A percentile compares a stretch with the other conserved stretches of the same genome.
These are phyloP conservation scores for Penicillium paneum DNA, from an alignment of 2,329 filamentous ascomycete species.

Conservation along the genomic window DNA sequence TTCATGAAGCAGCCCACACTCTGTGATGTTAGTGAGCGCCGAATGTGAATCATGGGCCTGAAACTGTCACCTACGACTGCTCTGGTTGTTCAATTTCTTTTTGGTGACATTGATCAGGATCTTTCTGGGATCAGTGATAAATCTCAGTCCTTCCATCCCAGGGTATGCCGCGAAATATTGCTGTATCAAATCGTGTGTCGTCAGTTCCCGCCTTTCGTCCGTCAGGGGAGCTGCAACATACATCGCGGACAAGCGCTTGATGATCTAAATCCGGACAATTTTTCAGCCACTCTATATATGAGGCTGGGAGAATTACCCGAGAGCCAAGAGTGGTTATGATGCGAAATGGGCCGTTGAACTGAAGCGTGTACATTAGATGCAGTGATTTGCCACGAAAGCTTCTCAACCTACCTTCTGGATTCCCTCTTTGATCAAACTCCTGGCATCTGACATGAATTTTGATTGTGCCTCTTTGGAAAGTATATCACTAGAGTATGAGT, in stretches of 20 bases:
- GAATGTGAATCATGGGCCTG: neutral
- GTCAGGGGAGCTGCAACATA: neutral
- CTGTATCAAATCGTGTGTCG: neutral
- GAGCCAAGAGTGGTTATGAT: neutral
- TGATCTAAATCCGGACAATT: neutral
- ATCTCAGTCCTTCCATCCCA: neutral
- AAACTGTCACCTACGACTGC: neutral
- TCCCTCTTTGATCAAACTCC: neutral
- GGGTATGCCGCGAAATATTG: neutral
- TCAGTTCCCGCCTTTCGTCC: neutral
- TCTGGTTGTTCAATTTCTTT: neutral
- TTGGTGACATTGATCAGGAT: neutral
- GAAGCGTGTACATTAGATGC: neutral
- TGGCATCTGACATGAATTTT: neutral
- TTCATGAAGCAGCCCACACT: neutral
- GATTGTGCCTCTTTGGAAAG: neutral
- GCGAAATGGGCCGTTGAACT: neutral
- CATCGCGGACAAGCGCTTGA: neutral
- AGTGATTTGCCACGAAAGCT: neutral
- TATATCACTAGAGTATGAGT: neutral
- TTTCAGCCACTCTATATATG: neutral
- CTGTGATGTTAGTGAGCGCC: neutral
- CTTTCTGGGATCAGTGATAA: neutral
- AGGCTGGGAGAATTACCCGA: neutral
- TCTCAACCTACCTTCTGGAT: neutral